Evolutionary conservation across 179 eudicot species (phyloP), one percentile per base, ranked within the genome.

Genomic region (Silene coronaria): DNA sequence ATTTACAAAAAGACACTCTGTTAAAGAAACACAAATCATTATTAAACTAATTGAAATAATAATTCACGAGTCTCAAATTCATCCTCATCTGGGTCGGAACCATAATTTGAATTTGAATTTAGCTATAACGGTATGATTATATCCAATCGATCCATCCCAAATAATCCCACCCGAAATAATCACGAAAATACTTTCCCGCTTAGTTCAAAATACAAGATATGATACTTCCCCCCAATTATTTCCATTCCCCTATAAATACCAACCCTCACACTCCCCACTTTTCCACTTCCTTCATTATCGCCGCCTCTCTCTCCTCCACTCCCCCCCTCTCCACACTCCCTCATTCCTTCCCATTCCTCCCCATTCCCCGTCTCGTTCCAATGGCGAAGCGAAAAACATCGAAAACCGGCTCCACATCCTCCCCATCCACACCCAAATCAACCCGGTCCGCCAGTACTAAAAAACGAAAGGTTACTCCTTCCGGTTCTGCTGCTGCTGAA

Each of bases 361-460:
- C 23, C 45, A 38, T 42, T 58, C 69, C 22, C 30, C 10, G 4
- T 9, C 16, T 19, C 24, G 46, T 73, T 51, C 0, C 79, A 70
- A 76, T 80, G 82, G 58, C 79, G 73, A 80, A 75, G 73, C 73
- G 82, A 0, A 80, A 63, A 55, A 62, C 72, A 3, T 28, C 76
- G 2, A 48, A 45, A 51, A 61, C 45, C 16, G 28, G 8, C 0
- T 10, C 48, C 60, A 22, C 73, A 5, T 8, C 79, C 21, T 22
- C 75, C 0, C 9, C 75, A 5, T 21, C 80, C 24, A 2, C 75
- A 65, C 12, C 16, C n/a, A n/a, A n/a, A n/a, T n/a, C n/a, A n/a
- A 11, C 16, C 55, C 42, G 0, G 26, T 16, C 59, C 58, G 58
- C 58, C 59, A 42, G 2, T 58, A 63, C 19, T 13, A 80, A 55